Conservation (phyloP, 352 stramenopile species). For the Phytophthora pini region DNA sequence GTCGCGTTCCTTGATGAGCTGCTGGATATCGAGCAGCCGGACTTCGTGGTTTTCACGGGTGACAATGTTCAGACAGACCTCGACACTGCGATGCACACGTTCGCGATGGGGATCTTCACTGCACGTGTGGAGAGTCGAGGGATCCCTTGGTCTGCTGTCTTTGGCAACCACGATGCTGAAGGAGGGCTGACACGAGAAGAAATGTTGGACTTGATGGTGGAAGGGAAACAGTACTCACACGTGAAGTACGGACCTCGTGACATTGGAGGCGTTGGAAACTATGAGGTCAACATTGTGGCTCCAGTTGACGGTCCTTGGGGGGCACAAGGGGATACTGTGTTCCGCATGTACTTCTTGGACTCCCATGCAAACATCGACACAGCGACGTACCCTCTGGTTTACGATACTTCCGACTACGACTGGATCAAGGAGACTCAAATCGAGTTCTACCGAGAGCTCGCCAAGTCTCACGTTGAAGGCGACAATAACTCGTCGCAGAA, state of each 20-base stretch:
- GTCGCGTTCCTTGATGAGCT: conserved; percentile 60
- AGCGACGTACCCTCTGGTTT: conserved; percentile 33
- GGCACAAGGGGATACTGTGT: conserved; percentile 34
- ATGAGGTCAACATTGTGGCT: conserved; percentile 57
- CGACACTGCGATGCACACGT: conserved; percentile 23
- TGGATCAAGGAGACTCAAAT: conserved; percentile 60
- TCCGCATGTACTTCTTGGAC: conserved; percentile 82
- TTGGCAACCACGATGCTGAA: conserved; percentile 76
- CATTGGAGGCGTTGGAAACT: conserved; percentile 72
- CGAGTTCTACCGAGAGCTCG: conserved; percentile 46
- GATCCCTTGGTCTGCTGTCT: conserved; percentile 65
- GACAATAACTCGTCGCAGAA: conserved; percentile 18
- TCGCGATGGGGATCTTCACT: conserved; percentile 48
- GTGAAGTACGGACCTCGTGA: conserved; percentile 49
- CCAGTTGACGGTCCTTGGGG: conserved; percentile 51
- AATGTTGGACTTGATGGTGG: conserved; percentile 43
- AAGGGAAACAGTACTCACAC: conserved; percentile 53
- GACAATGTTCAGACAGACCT: conserved; percentile 61
- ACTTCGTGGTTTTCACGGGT: conserved; percentile 72
- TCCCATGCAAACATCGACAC: conserved; percentile 47
- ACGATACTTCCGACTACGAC: conserved; percentile 41
- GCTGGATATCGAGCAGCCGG: conserved; percentile 62
- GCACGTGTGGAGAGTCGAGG: conserved; percentile 40
- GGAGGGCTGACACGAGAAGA: conserved; percentile 46
- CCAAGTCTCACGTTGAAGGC: conserved; percentile 24